These are phyloP conservation scores for Sistotremastrum suecicum DNA, from an alignment of 768 basidiomycete species.

Conservation along the genomic window DNA sequence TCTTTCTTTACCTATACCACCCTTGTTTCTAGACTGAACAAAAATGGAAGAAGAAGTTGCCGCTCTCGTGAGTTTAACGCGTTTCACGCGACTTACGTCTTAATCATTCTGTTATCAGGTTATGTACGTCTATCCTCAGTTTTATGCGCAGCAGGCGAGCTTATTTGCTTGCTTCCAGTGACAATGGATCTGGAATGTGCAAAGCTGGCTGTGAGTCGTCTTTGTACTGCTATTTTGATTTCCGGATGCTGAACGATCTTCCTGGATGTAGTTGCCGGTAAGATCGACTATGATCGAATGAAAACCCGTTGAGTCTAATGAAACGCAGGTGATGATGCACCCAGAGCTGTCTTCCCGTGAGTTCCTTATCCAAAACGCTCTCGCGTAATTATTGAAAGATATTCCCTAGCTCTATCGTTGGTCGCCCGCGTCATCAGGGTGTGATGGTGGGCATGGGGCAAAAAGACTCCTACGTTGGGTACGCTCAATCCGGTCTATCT, in stretches of 20 bases:
- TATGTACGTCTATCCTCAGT: not conserved
- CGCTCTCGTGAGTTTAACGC: conserved; percentile 14
- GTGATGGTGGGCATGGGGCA: conserved; percentile 71
- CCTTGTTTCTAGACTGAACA: too few species aligned
- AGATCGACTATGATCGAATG: not conserved
- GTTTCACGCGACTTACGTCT: conserved; percentile 1
- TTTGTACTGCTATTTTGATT: not conserved
- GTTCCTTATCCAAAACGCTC: conserved; percentile 8
- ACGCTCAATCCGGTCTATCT: conserved; percentile 8
- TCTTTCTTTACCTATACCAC: too few species aligned
- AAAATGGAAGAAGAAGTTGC: conserved; percentile 19
- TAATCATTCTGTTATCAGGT: not conserved
- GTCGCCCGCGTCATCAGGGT: conserved; percentile 59
- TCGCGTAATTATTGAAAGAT: not conserved
- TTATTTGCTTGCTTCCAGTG: conserved; percentile 1
- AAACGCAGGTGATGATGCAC: conserved; percentile 33
- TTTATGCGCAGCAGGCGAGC: not conserved
- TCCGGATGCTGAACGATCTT: not conserved
- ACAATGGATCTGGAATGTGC: conserved; percentile 36
- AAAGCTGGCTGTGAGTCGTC: conserved; percentile 27
- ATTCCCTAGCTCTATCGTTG: conserved; percentile 42
- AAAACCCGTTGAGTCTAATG: not conserved
- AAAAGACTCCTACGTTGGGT: conserved; percentile 69
- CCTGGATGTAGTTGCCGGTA: conserved; percentile 12
- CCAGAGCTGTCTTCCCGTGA: conserved; percentile 36